A percentile compares a stretch with the other conserved stretches of the same genome.
These are phyloP conservation scores for Porphyrellus sp. DNA, from an alignment of 1,284 basidiomycete genomes.

Conservation along the genomic window DNA sequence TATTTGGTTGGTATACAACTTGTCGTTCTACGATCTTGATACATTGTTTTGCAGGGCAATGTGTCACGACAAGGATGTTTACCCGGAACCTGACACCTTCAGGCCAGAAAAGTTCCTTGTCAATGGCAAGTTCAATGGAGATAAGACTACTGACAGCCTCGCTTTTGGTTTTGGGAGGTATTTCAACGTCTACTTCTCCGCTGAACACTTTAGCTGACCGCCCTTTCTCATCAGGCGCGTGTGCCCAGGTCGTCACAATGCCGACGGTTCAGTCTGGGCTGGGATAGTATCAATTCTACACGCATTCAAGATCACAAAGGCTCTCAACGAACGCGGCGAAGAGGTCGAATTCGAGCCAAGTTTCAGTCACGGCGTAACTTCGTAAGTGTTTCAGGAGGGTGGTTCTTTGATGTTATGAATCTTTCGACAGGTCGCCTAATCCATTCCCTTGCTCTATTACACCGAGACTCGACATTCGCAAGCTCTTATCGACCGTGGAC, in stretches of 20 bases:
- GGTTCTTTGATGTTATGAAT: neutral
- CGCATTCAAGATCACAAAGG: conserved; percentile 23
- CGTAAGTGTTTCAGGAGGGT: conserved; percentile 3
- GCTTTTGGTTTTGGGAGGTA: conserved; percentile 46
- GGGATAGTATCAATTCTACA: conserved; percentile 23
- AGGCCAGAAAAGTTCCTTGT: conserved; percentile 37
- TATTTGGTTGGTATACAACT: conserved; percentile 37
- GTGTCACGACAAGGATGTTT: conserved; percentile 38
- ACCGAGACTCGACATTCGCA: conserved; percentile 5
- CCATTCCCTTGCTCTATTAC: conserved; percentile 23
- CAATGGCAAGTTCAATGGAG: conserved; percentile 27
- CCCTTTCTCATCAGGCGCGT: conserved; percentile 13
- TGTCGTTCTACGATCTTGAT: neutral
- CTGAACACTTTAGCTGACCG: neutral
- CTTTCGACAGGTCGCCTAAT: conserved; percentile 16
- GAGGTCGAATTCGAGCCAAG: conserved; percentile 18
- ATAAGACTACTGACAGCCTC: conserved; percentile 34
- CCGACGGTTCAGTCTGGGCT: conserved; percentile 28
- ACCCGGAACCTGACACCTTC: conserved; percentile 41
- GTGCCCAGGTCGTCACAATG: conserved; percentile 30
- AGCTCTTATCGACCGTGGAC: neutral
- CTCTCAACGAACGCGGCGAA: conserved; percentile 14
- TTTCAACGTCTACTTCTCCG: neutral
- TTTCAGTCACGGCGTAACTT: conserved; percentile 16
- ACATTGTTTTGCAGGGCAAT: conserved; percentile 38